Conservation (phyloP, 176 grass and related monocot genomes). For the Lolium perenne region DNA sequence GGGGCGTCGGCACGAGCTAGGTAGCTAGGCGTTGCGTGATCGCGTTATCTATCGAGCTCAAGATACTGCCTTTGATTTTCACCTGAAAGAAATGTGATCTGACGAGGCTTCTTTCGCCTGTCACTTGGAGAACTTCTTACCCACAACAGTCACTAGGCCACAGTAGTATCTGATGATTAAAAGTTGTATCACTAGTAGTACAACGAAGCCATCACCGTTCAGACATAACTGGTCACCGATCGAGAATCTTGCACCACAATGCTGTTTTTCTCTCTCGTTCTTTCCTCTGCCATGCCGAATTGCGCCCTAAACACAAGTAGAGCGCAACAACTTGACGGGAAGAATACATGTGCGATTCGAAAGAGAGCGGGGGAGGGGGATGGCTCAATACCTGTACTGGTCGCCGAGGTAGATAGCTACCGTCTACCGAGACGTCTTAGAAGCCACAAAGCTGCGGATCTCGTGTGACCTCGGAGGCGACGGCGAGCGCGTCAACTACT, state of each 20-base stretch:
- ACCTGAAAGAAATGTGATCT: constrained; percentile 36
- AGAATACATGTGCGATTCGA: too few species aligned
- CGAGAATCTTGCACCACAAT: constrained; percentile 37
- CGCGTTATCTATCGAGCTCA: background rate
- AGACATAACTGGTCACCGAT: too few species aligned
- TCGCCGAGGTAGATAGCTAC: background rate
- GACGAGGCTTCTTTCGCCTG: background rate
- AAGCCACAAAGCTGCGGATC: constrained; percentile 17
- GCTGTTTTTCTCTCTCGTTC: background rate
- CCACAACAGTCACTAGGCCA: too few species aligned
- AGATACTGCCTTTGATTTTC: background rate
- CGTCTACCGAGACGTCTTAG: background rate
- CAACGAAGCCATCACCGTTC: constrained; percentile 7
- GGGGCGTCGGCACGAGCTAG: constrained; percentile 30
- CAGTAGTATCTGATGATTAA: too few species aligned
- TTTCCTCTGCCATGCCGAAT: constrained; percentile 1
- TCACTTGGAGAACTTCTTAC: constrained; percentile 18
- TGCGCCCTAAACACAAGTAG: background rate
- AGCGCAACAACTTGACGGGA: too few species aligned
- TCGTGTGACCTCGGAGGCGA: background rate
- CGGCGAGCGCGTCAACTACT: background rate
- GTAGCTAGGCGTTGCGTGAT: constrained; percentile 43
- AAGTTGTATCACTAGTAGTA: too few species aligned
- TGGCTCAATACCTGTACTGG: background rate
- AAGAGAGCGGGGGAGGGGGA: too few species aligned